These are phyloP conservation scores for Cenchrus americanus DNA, from an alignment of 176 grass and related monocot genomes.

Conservation along the genomic window DNA sequence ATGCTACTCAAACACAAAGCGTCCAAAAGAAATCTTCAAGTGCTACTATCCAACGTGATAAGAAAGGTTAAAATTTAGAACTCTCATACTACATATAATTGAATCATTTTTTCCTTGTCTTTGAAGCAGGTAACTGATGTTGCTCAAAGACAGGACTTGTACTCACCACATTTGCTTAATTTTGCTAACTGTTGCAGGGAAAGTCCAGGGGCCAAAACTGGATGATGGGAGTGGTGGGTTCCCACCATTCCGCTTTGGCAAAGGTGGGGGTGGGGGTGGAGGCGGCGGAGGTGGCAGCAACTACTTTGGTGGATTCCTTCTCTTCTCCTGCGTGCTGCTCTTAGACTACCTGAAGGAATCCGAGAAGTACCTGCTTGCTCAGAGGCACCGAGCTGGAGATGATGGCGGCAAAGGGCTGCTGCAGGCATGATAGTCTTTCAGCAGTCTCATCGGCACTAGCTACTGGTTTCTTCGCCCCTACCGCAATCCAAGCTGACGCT, in stretches of 20 bases:
- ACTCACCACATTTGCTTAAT: background rate
- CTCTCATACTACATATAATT: background rate
- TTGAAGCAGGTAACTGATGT: background rate
- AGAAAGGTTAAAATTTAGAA: conserved; percentile 38
- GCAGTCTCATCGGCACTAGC: background rate
- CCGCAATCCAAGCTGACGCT: too few species aligned
- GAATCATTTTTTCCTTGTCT: background rate
- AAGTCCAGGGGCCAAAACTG: conserved; percentile 51
- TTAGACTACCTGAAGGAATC: conserved; percentile 63
- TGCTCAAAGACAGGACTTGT: background rate
- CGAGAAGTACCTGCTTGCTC: conserved; percentile 47
- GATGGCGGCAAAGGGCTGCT: conserved; percentile 8
- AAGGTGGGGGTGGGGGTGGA: conserved; percentile 48
- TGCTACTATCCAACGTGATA: conserved; percentile 49
- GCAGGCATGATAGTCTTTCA: background rate
- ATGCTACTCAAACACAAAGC: conserved; percentile 58
- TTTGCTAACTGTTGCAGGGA: conserved; percentile 25
- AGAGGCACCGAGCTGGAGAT: conserved; percentile 30
- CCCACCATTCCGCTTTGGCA: conserved; percentile 55
- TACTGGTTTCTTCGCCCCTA: background rate
- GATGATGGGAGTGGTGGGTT: conserved; percentile 56
- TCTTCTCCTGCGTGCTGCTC: conserved; percentile 57
- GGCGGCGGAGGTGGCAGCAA: conserved; percentile 47
- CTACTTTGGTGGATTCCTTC: conserved; percentile 62
- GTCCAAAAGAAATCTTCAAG: conserved; percentile 59